Evolutionary conservation across 768 basidiomycete genomes (phyloP).

Genomic region (Pleurotus sapidus): DNA sequence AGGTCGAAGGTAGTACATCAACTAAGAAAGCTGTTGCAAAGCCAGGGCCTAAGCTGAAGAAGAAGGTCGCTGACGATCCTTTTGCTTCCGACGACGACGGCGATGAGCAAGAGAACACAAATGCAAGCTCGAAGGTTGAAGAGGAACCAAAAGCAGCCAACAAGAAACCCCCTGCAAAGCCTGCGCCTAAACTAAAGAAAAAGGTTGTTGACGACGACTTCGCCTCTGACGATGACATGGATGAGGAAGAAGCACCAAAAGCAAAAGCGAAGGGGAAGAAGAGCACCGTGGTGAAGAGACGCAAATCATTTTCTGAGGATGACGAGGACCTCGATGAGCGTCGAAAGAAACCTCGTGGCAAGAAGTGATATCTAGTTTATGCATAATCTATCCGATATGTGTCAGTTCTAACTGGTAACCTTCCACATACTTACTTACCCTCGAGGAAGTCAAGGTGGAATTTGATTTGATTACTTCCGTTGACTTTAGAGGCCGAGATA

Average conservation of each 20-base stretch:
- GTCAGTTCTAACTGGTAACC: background rate
- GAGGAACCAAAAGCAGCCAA: slow-evolving; percentile 9
- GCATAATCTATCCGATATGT: background rate
- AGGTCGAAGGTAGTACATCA: background rate
- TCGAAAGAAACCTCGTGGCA: slow-evolving; percentile 14
- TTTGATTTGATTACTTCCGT: background rate
- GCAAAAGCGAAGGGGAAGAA: slow-evolving; percentile 11
- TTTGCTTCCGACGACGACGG: slow-evolving; percentile 55
- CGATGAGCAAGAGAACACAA: slow-evolving; percentile 14
- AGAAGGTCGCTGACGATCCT: slow-evolving; percentile 47
- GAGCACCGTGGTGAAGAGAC: background rate
- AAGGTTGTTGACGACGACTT: slow-evolving; percentile 55
- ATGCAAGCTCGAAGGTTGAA: slow-evolving; percentile 11
- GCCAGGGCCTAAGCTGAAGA: slow-evolving; percentile 44
- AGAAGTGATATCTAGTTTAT: background rate
- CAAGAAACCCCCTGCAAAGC: slow-evolving; percentile 19
- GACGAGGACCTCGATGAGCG: slow-evolving; percentile 24
- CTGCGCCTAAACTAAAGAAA: slow-evolving; percentile 45
- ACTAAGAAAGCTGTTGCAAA: slow-evolving; percentile 18
- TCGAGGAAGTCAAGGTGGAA: background rate
- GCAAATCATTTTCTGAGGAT: slow-evolving; percentile 7
- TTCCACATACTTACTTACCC: background rate
- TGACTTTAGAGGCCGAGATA: background rate
- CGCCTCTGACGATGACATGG: slow-evolving; percentile 44
- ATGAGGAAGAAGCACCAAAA: slow-evolving; percentile 16